Base-by-base conservation (phyloP, 2,329 filamentous ascomycete species). In the Alternaria burnsii region DNA sequence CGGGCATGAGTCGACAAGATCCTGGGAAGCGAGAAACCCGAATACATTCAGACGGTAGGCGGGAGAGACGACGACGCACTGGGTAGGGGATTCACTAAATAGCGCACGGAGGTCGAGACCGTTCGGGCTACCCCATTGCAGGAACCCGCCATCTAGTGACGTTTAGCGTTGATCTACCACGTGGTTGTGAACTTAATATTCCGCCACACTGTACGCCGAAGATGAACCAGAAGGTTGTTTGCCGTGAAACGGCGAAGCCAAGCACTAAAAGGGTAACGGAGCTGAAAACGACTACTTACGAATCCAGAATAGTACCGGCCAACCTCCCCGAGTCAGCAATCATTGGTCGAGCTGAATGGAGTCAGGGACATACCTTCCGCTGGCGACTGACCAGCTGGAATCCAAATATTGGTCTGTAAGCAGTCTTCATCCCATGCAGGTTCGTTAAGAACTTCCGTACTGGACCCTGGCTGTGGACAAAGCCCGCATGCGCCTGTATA, bases 231-330 rank as follows among this genome's bases (percentile, higher is more conserved):
- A 32, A 55, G 20, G 52, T 22, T 40, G 43, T 9, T 44, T 46
- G 48, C 30, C 54, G 26, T 43, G 43, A 46, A 57, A 51, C 43
- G 46, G 26, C 47, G 51, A 41, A 18, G 34, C 38, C 52, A 61
- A 46, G 28, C 48, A 44, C 34, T 24, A 62, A 26, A 38, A 20
- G n/a, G 12, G 18, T 41, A 22, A 47, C 14, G 38, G 16, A 12
- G 16, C 10, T 22, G 5, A 30, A 46, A 30, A 40, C 12, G 38
- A 47, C 36, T 14, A 76, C 81, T 62, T 79, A 82, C 85, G 86
- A 47, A 87, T 85, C 71, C 82, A 87, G 66, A 88, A 83, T 52
- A 86, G 79, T 0, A 88, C 85, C 5, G 86, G 86, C 85, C 85
- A 88, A 16, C 86, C 83, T 77, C 34, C 30, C 18, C 18, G 24